phyloP scores from a whole-genome alignment of 371 early-diverging fungal genomes.

The Pancytospora philotis region DNA sequence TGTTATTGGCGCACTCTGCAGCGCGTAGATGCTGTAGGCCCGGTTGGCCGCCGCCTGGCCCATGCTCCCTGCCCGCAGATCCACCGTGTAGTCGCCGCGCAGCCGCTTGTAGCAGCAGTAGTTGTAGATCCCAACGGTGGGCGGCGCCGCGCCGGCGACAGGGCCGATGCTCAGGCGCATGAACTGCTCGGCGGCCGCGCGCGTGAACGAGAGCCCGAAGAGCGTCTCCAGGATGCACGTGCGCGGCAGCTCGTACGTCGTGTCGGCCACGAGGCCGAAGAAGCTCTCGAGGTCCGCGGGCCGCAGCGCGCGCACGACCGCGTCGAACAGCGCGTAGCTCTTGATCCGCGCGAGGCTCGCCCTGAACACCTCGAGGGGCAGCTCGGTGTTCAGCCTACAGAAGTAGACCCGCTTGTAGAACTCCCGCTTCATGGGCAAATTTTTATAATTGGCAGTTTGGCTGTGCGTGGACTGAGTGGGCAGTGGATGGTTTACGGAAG shows the following conservation, averaged over 20 bases:
- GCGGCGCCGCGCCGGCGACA: not conserved
- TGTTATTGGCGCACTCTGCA: too few species aligned
- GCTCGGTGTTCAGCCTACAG: not conserved
- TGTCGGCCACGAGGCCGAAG: not conserved
- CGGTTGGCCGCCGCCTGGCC: not conserved
- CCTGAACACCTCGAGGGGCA: constrained; percentile 2
- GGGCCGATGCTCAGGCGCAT: not conserved
- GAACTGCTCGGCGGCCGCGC: not conserved
- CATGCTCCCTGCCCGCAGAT: not conserved
- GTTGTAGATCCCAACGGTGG: not conserved
- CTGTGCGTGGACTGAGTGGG: too few species aligned
- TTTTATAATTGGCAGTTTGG: not conserved
- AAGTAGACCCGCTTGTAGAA: constrained; percentile 5
- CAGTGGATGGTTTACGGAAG: too few species aligned
- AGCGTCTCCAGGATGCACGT: not conserved
- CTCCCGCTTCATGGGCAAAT: constrained; percentile 10
- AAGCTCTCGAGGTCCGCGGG: constrained; percentile 4
- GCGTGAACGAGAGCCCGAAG: not conserved
- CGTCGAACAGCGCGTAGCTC: not conserved
- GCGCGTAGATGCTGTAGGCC: not conserved
- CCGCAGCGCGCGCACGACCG: not conserved
- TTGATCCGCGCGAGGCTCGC: not conserved
- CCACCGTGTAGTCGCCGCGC: not conserved
- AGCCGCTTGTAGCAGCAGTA: constrained; percentile 2
- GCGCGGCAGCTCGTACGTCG: constrained; percentile 1